Evolutionary conservation across 495 filamentous ascomycete species (phyloP).

Genomic region (Penicillium soppii): DNA sequence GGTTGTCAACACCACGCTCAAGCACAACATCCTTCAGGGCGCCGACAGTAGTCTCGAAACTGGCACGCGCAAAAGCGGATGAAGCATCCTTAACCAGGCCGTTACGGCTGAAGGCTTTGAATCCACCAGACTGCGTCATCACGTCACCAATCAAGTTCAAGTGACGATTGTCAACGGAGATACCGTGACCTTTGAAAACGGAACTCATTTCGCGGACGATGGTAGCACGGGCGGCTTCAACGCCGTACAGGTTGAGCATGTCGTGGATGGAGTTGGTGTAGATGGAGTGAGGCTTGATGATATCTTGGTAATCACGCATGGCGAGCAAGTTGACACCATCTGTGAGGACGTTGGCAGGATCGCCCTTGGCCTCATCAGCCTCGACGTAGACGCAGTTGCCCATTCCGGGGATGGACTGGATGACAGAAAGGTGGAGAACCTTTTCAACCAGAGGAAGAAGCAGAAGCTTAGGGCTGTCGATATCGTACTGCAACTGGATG

Average conservation of each 20-base stretch:
- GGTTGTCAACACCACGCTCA: slow-evolving; percentile 84
- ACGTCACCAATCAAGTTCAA: slow-evolving; percentile 93
- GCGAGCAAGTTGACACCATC: slow-evolving; percentile 85
- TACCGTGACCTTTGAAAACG: slow-evolving; percentile 90
- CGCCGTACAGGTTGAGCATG: slow-evolving; percentile 82
- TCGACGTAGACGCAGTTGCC: slow-evolving; percentile 68
- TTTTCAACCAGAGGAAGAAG: slow-evolving; percentile 86
- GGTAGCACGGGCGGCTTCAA: slow-evolving; percentile 83
- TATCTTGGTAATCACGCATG: slow-evolving; percentile 82
- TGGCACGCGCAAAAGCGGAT: slow-evolving; percentile 95
- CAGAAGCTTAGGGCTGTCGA: slow-evolving; percentile 81
- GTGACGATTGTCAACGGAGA: slow-evolving; percentile 88
- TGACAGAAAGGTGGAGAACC: slow-evolving; percentile 70
- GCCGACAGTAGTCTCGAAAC: slow-evolving; percentile 93
- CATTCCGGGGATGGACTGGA: slow-evolving; percentile 81
- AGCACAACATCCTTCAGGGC: slow-evolving; percentile 90
- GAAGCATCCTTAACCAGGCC: slow-evolving; percentile 74
- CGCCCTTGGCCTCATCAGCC: slow-evolving; percentile 58
- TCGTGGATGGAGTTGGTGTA: slow-evolving; percentile 90
- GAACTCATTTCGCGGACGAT: slow-evolving; percentile 84
- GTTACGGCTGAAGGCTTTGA: slow-evolving; percentile 86
- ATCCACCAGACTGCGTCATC: slow-evolving; percentile 89
- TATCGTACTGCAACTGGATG: slow-evolving; percentile 81
- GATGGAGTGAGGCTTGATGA: slow-evolving; percentile 82
- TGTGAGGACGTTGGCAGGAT: slow-evolving; percentile 63